These are phyloP conservation scores for Beauveria sp. DNA, from an alignment of 2,329 filamentous ascomycete species.

Conservation along the genomic window DNA sequence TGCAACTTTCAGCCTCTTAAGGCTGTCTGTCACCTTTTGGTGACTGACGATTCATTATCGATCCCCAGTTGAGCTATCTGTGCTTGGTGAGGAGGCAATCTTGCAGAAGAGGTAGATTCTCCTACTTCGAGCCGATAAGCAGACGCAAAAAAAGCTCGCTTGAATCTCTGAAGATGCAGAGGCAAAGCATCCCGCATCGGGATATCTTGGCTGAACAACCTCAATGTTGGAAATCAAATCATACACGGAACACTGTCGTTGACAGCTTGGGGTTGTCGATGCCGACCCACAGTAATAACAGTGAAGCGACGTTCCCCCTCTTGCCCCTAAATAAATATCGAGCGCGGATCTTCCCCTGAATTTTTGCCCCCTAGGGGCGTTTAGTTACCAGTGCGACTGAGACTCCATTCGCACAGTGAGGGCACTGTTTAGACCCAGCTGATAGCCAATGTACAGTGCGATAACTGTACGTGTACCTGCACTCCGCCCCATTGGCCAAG, in stretches of 20 bases:
- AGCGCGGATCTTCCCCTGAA: slow-evolving; percentile 9
- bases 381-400: neutral
- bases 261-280: neutral
- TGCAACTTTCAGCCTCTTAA: no score
- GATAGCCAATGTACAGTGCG: neutral
- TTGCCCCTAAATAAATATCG: neutral
- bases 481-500: neutral
- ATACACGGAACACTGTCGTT: neutral
- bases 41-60: no score
- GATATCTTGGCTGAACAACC: no score
- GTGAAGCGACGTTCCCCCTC: neutral
- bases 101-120: no score
- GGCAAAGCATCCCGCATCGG: no score
- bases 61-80: no score
- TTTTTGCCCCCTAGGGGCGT: neutral
- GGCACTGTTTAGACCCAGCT: neutral
- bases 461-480: neutral
- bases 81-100: no score
- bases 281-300: neutral
- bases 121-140: no score
- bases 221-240: no score
- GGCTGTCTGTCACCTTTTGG: no score
- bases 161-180: no score
- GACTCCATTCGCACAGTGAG: neutral
- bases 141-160: no score